Evolutionary conservation across 805 yeast species (phyloP), one percentile per base, ranked within the genome.

Genomic region (Maudiozyma barnettii): DNA sequence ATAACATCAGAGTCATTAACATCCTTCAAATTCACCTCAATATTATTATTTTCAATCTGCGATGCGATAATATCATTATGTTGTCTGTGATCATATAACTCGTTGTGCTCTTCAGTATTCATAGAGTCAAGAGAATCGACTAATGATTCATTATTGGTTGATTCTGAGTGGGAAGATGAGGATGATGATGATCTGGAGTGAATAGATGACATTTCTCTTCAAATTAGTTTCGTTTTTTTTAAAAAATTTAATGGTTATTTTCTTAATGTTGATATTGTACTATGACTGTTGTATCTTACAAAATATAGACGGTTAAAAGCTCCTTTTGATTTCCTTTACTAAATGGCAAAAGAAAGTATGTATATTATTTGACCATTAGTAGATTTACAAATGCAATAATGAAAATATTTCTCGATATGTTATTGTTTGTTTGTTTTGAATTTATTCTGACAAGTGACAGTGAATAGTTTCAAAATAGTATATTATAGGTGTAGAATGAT

Each of bases 31-130:
- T 36, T 16, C 5, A 22, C 37, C 16, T 35, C 19, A 13, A 43
- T 26, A 14, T 29, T 39, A 13, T 36, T 40, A 14, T 44, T 33
- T 12, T 58, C 60, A 18, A 51, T 56, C 49, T 71, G 65, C 13
- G 66, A 57, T 2, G 72, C 71, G 20, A 68, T 48, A 22, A 72
- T 59, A 49, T 70, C 74, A 4, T 74, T 68, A 52, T 74, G 77
- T 54, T 69, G 66, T 49, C 79, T 69, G 54, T 75, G 79, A 55
- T 75, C 79, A 51, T 73, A 64, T 33, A 75, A 58, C 45, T 64
- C 73, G 33, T 55, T 54, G 45, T 63, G 66, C 14, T 64, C 66
- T 30, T 67, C 71, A 1, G 73, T 69, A 44, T 62, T 66, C 63
- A 69, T 61, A 13, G 73, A 68, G 16, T 55, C 61, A 49, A 64